phyloP scores from a whole-genome alignment of 2,329 filamentous ascomycete genomes.

The Penicillium sclerotigenum region DNA sequence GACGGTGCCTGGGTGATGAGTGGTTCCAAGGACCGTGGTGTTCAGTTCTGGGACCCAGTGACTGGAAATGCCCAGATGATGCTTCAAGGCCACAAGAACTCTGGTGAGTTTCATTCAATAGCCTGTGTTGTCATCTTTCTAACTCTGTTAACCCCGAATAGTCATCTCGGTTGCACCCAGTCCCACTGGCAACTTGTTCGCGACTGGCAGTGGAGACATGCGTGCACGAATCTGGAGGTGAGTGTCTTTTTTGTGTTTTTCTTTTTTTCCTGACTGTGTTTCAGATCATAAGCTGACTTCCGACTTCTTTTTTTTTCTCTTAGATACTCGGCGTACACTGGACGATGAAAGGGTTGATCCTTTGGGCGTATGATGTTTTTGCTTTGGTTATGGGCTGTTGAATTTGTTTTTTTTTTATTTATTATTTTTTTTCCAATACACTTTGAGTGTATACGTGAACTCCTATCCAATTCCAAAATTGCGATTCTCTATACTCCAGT shows the following conservation, averaged over 20 bases:
- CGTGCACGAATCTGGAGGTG: slow-evolving; percentile 95
- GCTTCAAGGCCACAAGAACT: slow-evolving; percentile 98
- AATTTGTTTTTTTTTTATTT: slow-evolving; percentile 14
- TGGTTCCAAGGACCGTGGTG: slow-evolving; percentile 92
- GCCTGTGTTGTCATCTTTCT: neutral
- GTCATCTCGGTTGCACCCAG: slow-evolving; percentile 97
- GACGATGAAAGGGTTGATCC: slow-evolving; percentile 32
- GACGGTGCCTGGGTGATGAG: slow-evolving; percentile 95
- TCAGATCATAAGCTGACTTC: slow-evolving; percentile 9
- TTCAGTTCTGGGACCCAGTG: slow-evolving; percentile 97
- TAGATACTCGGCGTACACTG: slow-evolving; percentile 41
- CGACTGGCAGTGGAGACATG: slow-evolving; percentile 96
- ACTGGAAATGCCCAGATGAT: slow-evolving; percentile 94
- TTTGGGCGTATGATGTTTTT: slow-evolving; percentile 34
- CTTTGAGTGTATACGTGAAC: slow-evolving; percentile 1
- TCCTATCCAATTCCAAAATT: neutral
- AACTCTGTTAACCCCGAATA: slow-evolving; percentile 30
- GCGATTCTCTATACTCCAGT: neutral
- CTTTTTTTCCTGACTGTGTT: neutral
- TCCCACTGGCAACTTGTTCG: slow-evolving; percentile 82
- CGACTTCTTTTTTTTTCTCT: neutral
- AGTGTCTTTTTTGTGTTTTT: slow-evolving; percentile 15
- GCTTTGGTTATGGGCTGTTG: slow-evolving; percentile 15
- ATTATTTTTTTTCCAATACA: slow-evolving; percentile 2
- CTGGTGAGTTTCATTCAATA: slow-evolving; percentile 50